These are phyloP conservation scores for Phaseolus lunatus DNA, from an alignment of 306 rosid species.

Conservation along the genomic window DNA sequence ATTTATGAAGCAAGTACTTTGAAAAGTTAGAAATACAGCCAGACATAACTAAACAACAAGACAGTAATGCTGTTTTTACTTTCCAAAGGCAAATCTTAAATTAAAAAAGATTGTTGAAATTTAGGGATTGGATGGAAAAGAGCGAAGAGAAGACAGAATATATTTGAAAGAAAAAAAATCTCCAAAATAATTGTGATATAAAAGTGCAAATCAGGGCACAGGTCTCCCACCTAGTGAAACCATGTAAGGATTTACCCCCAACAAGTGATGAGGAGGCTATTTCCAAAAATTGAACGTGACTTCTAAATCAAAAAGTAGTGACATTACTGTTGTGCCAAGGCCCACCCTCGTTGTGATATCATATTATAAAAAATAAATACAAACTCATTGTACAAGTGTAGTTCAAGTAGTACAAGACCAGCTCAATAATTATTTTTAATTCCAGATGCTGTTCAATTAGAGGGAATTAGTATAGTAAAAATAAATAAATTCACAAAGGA, in stretches of 20 bases:
- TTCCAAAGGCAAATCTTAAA: neutral
- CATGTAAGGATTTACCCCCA: neutral
- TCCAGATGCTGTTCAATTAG: neutral
- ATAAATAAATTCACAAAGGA: slow-evolving; percentile 19
- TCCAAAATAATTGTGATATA: neutral
- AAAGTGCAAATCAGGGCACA: neutral
- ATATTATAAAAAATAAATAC: slow-evolving; percentile 9
- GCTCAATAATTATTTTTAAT: slow-evolving; percentile 1
- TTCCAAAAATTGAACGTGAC: neutral
- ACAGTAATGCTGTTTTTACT: too few relatives aligned
- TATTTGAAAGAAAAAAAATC: slow-evolving; percentile 5
- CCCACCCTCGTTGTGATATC: neutral
- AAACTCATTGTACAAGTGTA: neutral
- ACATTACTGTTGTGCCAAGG: neutral
- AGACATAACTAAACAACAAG: neutral
- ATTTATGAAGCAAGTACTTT: slow-evolving; percentile 28
- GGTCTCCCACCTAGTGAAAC: neutral
- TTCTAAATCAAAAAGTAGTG: neutral
- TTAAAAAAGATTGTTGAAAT: slow-evolving; percentile 23
- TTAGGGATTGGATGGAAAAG: slow-evolving; percentile 9
- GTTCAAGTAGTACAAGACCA: neutral
- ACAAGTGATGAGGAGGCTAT: neutral
- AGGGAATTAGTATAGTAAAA: neutral
- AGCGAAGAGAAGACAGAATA: neutral
- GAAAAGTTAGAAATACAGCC: slow-evolving; percentile 34